Conservation (phyloP, 2,329 filamentous ascomycete genomes). For the Fusarium sp. region DNA sequence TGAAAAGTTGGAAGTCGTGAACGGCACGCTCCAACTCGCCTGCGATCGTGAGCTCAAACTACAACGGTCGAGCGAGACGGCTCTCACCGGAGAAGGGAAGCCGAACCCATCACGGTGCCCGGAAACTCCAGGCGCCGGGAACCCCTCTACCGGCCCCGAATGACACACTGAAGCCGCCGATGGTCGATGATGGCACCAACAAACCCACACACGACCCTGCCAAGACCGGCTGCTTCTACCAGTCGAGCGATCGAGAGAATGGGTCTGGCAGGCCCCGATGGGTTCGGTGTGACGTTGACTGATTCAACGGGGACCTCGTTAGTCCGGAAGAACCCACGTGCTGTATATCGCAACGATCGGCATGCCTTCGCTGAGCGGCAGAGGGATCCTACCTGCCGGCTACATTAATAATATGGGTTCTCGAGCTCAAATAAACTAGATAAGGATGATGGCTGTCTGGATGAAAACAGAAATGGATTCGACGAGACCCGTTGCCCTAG, state of each 20-base stretch:
- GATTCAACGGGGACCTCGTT: background rate
- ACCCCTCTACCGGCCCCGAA: background rate
- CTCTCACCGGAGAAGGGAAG: too few relatives aligned
- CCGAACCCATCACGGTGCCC: too few relatives aligned
- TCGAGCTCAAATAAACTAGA: background rate
- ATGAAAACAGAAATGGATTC: background rate
- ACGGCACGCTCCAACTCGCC: background rate
- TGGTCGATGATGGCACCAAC: background rate
- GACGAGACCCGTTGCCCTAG: background rate
- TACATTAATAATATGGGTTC: background rate
- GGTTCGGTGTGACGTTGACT: background rate
- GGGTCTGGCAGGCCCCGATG: background rate
- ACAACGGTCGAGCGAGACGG: background rate
- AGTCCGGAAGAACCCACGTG: background rate
- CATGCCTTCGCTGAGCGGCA: background rate
- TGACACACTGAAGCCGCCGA: background rate
- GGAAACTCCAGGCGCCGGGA: background rate
- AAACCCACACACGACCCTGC: background rate
- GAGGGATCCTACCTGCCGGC: background rate
- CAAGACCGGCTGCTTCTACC: background rate
- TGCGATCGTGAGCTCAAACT: background rate
- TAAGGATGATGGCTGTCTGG: background rate
- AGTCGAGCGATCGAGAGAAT: background rate
- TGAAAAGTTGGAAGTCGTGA: background rate
- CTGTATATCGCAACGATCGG: conserved; percentile 10